Percentiles rank a stretch among this genome's conserved stretches.
These are phyloP conservation scores for Neurospora sublineolata DNA, from an alignment of 495 filamentous ascomycete species.

Conservation along the genomic window DNA sequence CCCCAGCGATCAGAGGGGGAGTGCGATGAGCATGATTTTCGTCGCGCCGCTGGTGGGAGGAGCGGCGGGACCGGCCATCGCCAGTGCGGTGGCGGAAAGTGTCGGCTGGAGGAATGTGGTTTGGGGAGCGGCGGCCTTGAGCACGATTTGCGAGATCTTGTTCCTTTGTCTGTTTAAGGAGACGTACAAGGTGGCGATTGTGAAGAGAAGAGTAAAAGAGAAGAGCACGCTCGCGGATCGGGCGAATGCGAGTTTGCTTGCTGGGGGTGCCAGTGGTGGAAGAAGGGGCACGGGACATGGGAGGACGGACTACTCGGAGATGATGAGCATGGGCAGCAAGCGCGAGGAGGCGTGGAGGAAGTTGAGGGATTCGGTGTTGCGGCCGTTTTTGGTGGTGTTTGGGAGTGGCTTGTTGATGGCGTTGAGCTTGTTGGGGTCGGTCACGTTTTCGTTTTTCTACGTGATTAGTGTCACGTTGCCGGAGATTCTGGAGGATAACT, in stretches of 20 bases:
- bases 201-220: constrained; percentile 29
- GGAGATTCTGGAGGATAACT: constrained; percentile 36
- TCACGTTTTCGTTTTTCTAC: constrained; percentile 44
- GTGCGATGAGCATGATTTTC: constrained; percentile 38
- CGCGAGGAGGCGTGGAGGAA: constrained; percentile 11
- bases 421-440: constrained; percentile 36
- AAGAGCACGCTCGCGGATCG: constrained; percentile 33
- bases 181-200: constrained; percentile 40
- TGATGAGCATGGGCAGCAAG: constrained; percentile 32
- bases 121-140: constrained; percentile 41
- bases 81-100: constrained; percentile 47
- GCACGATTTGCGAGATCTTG: constrained; percentile 33
- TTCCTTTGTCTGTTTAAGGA: constrained; percentile 37
- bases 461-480: constrained; percentile 41
- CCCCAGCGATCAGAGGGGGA: constrained; percentile 35
- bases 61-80: constrained; percentile 49
- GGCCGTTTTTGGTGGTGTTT: constrained; percentile 37
- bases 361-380: constrained; percentile 29
- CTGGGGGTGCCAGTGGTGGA: constrained; percentile 22
- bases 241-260: constrained; percentile 28
- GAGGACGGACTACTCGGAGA: constrained; percentile 22
- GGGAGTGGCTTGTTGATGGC: constrained; percentile 38
- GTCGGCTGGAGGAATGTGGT: constrained; percentile 47
- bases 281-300: constrained; percentile 7
- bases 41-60: constrained; percentile 37